Evolutionary conservation across 2,329 filamentous ascomycete genomes (phyloP).

Genomic region (Sclerotinia nivalis): DNA sequence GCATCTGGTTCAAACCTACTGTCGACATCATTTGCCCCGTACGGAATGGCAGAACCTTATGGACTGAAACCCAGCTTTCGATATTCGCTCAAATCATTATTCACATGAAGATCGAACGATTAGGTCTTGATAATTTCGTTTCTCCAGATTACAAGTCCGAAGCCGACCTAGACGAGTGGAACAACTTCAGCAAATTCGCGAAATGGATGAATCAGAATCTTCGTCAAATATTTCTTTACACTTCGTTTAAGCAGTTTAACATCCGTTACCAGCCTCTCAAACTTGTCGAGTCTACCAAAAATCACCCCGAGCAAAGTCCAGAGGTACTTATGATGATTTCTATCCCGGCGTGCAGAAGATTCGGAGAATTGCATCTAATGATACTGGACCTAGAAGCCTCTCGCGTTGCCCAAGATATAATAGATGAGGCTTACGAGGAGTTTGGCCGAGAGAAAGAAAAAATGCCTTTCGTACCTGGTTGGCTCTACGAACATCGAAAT

Average conservation of each 20-base stretch:
- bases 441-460: neutral
- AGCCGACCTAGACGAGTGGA: neutral
- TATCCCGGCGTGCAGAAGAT: neutral
- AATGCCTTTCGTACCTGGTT: neutral
- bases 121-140: neutral
- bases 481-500: neutral
- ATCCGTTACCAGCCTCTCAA: neutral
- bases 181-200: neutral
- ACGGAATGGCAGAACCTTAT: neutral
- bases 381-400: neutral
- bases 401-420: rapidly evolving
- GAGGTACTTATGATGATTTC: neutral
- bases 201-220: neutral
- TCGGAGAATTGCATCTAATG: neutral
- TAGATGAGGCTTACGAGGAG: neutral
- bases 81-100: neutral
- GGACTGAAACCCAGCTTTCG: neutral
- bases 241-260: neutral
- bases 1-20: neutral
- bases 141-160: neutral
- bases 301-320: too few species aligned
- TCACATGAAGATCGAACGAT: neutral
- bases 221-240: neutral
- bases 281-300: neutral
- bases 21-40: slow-evolving; percentile 7